phyloP scores from a whole-genome alignment of 352 stramenopile genomes.

The Phytopythium litorale region DNA sequence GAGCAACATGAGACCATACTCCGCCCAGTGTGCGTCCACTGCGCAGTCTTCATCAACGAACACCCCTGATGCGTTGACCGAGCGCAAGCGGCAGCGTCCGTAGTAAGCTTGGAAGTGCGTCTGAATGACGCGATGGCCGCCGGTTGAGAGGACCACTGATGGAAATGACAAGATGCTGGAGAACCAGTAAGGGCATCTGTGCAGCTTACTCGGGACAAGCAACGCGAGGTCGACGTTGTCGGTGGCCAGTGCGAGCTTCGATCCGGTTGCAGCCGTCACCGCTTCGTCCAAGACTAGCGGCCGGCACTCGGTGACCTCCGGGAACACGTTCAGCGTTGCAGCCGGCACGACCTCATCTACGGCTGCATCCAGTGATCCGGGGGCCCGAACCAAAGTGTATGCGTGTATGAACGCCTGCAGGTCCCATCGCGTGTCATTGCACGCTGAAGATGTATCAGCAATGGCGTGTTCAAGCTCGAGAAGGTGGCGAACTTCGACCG shows the following conservation, averaged over 20 bases:
- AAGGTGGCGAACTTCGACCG: slow-evolving; percentile 8
- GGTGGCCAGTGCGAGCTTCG: not conserved
- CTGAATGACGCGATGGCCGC: slow-evolving; percentile 5
- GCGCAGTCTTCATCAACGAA: slow-evolving; percentile 9
- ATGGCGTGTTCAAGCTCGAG: slow-evolving; percentile 8
- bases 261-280: not conserved
- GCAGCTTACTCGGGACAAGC: not conserved
- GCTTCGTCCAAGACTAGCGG: not conserved
- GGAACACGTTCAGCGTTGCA: not conserved
- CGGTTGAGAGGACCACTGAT: not conserved
- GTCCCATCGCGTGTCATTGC: not conserved
- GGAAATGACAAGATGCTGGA: not conserved
- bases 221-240: not conserved
- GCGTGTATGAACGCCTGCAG: not conserved
- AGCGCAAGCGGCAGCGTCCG: slow-evolving; percentile 13
- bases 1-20: slow-evolving; percentile 13
- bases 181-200: not conserved
- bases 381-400: not conserved
- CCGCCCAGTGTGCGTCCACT: slow-evolving; percentile 4
- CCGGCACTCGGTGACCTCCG: not conserved
- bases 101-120: slow-evolving; percentile 16
- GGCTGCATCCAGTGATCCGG: not conserved
- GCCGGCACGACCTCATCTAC: not conserved
- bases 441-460: not conserved
- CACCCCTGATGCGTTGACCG: slow-evolving; percentile 11